A percentile compares a stretch with the other conserved stretches of the same genome.
Evolutionary conservation across 2,329 filamentous ascomycete genomes (phyloP).

Genomic region (Claviceps sp.): DNA sequence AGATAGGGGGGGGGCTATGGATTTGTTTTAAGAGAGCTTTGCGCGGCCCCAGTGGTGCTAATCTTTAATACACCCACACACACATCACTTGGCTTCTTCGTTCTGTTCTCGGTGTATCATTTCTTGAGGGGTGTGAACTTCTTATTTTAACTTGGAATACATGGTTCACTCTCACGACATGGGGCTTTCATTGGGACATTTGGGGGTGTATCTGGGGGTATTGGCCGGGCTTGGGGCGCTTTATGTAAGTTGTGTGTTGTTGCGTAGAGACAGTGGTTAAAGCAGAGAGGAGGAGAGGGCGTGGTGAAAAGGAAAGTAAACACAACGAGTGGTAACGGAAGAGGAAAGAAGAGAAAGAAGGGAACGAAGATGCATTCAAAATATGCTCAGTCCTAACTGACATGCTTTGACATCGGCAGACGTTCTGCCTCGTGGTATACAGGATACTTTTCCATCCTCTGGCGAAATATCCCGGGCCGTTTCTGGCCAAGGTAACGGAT

Average conservation of each 20-base stretch:
- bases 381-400: too few relatives aligned
- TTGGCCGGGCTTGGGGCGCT: slow-evolving; percentile 21
- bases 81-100: not conserved
- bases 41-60: not conserved
- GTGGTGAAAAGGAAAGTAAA: not conserved
- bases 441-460: slow-evolving; percentile 51
- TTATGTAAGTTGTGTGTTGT: slow-evolving; percentile 24
- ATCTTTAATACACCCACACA: too few relatives aligned
- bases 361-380: too few relatives aligned
- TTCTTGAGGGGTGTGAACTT: too few relatives aligned
- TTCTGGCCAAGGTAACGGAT: slow-evolving; percentile 50
- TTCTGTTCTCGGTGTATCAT: too few relatives aligned
- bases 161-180: slow-evolving; percentile 7
- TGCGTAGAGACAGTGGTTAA: not conserved
- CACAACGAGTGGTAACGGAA: not conserved
- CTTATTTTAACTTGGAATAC: too few relatives aligned
- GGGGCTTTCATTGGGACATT: slow-evolving; percentile 19
- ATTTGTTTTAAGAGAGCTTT: slow-evolving; percentile 4
- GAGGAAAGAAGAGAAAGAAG: not conserved
- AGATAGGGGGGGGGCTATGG: not conserved
- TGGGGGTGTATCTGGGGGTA: slow-evolving; percentile 27
- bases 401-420: slow-evolving; percentile 14
- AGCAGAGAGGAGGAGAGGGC: not conserved
- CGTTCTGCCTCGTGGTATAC: slow-evolving; percentile 34
- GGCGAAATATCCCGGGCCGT: slow-evolving; percentile 50